phyloP scores from a whole-genome alignment of 805 yeast species.

The Millerozyma miso region DNA sequence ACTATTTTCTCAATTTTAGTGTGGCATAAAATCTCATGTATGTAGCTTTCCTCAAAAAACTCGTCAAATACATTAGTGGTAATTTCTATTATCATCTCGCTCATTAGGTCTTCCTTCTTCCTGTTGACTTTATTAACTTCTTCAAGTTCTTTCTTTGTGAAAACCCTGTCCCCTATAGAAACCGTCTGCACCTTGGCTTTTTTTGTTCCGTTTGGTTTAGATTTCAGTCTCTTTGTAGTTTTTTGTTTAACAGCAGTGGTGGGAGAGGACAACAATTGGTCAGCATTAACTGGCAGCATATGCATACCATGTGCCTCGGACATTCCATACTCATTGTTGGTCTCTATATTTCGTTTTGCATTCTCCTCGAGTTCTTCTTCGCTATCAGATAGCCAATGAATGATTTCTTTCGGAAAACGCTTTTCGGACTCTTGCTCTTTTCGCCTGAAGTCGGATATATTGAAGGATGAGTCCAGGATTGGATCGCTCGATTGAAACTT shows the following conservation, averaged over 20 bases:
- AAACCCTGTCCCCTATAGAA: conserved; percentile 4
- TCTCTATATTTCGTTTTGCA: too few relatives aligned
- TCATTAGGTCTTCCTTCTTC: conserved; percentile 46
- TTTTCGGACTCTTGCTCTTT: neutral
- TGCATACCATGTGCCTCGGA: neutral
- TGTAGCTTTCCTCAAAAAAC: conserved; percentile 21
- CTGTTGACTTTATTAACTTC: conserved; percentile 35
- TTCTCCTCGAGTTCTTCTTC: conserved; percentile 8
- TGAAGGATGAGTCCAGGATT: neutral
- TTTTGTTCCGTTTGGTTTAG: neutral
- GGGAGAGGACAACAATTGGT: neutral
- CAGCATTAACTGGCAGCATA: neutral
- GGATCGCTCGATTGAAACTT: neutral
- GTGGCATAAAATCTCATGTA: conserved; percentile 12
- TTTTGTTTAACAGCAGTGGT: neutral
- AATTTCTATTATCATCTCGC: conserved; percentile 46
- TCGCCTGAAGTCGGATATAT: neutral
- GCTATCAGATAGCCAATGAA: conserved; percentile 22
- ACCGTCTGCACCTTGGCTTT: neutral
- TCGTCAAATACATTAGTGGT: conserved; percentile 25
- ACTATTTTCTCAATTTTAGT: conserved; percentile 20
- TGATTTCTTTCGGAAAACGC: neutral
- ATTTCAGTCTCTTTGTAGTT: neutral
- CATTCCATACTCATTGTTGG: neutral
- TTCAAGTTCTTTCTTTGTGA: conserved; percentile 26